These are phyloP conservation scores for Asterochloris erici DNA, from an alignment of 139 green algal species.

Conservation along the genomic window DNA sequence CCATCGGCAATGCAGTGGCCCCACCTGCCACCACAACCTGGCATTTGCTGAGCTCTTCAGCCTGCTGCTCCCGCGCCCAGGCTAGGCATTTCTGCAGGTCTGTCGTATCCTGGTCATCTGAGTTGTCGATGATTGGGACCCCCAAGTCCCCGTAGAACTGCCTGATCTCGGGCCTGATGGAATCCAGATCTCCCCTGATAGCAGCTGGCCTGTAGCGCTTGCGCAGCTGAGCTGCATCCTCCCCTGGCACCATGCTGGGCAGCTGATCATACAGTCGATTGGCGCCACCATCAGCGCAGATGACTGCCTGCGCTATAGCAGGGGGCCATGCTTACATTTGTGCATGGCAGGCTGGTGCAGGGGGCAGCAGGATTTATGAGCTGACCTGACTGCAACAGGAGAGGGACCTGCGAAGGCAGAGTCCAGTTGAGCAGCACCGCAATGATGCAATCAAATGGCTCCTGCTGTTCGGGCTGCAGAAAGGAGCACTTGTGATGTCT, in stretches of 20 bases:
- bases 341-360: no score
- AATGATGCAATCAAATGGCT: no score
- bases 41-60: not conserved
- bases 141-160: constrained; percentile 51
- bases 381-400: no score
- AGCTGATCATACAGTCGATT: constrained; percentile 88
- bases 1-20: not conserved
- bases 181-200: constrained; percentile 89
- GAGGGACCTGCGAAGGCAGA: no score
- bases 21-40: constrained; percentile 20
- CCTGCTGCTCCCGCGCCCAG: constrained; percentile 21
- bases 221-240: not conserved
- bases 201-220: constrained; percentile 53
- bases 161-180: constrained; percentile 54
- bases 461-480: no score
- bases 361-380: no score
- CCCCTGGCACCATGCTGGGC: constrained; percentile 19
- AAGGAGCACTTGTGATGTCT: no score
- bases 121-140: constrained; percentile 60
- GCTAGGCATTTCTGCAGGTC: constrained; percentile 84
- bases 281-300: constrained; percentile 91
- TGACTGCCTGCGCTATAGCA: constrained; percentile 47
- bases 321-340: no score
- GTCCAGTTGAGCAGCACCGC: no score
- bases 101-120: constrained; percentile 83